These are phyloP conservation scores for Neurospora sp. DNA, from an alignment of 495 filamentous ascomycete genomes.

Conservation along the genomic window DNA sequence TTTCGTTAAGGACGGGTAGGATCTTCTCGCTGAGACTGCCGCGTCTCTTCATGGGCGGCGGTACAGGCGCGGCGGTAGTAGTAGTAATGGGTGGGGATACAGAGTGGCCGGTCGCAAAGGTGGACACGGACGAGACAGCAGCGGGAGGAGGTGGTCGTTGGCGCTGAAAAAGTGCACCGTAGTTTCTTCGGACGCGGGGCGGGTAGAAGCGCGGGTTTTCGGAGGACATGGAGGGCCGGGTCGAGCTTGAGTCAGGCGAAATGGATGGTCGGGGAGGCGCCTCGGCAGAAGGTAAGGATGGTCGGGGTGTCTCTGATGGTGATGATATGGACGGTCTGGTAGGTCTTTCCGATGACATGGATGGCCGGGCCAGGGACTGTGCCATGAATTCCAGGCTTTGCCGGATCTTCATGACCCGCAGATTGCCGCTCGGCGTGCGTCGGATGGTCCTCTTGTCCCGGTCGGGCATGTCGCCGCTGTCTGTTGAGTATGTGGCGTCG, in stretches of 20 bases:
- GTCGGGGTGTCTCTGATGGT: neutral
- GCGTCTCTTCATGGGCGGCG: neutral
- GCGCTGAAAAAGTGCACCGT: constrained; percentile 3
- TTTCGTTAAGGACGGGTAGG: constrained; percentile 25
- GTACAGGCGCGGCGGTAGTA: neutral
- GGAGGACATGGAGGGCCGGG: neutral
- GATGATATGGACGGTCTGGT: neutral
- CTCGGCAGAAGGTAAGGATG: neutral
- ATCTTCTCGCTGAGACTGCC: constrained; percentile 9
- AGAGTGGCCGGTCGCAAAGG: neutral
- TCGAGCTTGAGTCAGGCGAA: neutral
- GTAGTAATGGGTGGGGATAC: neutral
- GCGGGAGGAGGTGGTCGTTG: neutral
- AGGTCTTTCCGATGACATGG: neutral
- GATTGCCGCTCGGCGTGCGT: constrained; percentile 37
- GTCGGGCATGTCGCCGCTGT: constrained; percentile 29
- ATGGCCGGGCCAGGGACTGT: neutral
- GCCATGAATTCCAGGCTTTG: constrained; percentile 30
- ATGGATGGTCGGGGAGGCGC: neutral
- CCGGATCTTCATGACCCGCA: constrained; percentile 39
- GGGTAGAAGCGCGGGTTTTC: neutral
- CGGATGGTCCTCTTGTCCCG: constrained; percentile 33
- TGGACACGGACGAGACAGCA: neutral
- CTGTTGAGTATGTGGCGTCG: constrained; percentile 22
- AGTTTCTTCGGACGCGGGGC: neutral